These are phyloP conservation scores for Saccharum hybrid DNA, from an alignment of 202 grass and related monocot species.

Conservation along the genomic window DNA sequence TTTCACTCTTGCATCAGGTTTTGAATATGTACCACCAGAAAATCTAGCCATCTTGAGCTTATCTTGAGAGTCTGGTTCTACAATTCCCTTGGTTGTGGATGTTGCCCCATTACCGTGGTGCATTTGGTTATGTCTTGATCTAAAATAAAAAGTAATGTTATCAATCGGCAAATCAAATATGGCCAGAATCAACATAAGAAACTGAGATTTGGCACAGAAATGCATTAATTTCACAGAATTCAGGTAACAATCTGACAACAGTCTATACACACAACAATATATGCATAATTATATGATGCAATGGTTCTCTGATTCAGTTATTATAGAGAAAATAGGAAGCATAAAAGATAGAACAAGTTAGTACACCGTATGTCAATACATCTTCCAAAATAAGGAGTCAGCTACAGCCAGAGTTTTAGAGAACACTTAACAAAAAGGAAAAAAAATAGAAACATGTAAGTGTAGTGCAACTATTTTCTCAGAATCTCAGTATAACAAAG, in stretches of 20 bases:
- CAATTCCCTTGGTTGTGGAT: constrained; percentile 1
- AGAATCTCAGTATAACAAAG: neutral
- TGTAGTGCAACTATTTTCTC: constrained; percentile 5
- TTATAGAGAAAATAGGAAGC: neutral
- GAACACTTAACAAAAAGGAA: constrained; percentile 3
- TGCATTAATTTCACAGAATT: constrained; percentile 21
- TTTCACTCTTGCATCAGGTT: constrained; percentile 60
- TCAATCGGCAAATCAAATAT: constrained; percentile 31
- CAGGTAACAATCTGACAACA: constrained; percentile 17
- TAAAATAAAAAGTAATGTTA: constrained; percentile 31
- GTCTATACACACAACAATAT: constrained; percentile 6
- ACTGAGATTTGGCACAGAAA: neutral
- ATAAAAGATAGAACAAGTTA: constrained; percentile 25
- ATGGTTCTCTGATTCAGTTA: neutral
- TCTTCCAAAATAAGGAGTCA: constrained; percentile 13
- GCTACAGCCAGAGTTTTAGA: neutral
- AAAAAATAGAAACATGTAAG: neutral
- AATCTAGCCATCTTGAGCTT: constrained; percentile 30
- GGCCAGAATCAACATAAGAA: constrained; percentile 25
- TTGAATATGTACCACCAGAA: constrained; percentile 50
- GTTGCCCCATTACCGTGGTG: constrained; percentile 4
- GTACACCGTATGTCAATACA: constrained; percentile 3
- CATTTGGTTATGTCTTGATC: constrained; percentile 29
- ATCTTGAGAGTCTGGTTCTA: constrained; percentile 18
- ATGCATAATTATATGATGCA: constrained; percentile 16